Conservation (phyloP, 2,329 filamentous ascomycete genomes). For the Fusarium solani-melongenae region DNA sequence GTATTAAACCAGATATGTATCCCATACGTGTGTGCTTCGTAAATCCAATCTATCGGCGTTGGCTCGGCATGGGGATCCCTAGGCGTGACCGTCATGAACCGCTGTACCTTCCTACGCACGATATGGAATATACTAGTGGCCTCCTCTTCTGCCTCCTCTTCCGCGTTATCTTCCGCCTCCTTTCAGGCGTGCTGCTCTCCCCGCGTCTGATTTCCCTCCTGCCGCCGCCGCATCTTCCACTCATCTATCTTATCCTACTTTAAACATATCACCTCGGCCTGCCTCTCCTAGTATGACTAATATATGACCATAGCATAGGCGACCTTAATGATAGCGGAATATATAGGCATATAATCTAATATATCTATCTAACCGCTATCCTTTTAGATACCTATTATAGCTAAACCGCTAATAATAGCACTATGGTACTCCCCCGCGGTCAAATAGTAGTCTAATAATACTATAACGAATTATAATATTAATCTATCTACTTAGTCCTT, state of each 20-base stretch:
- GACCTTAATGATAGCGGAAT: slow-evolving; percentile 30
- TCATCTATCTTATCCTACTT: too few relatives aligned
- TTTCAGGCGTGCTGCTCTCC: too few relatives aligned
- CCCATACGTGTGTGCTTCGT: neutral
- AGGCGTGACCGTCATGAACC: neutral
- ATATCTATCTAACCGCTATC: slow-evolving; percentile 7
- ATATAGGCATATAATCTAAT: slow-evolving; percentile 19
- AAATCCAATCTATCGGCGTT: neutral
- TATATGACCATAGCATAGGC: slow-evolving; percentile 18
- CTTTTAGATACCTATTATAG: neutral
- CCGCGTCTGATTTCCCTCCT: too few relatives aligned
- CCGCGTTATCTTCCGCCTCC: neutral
- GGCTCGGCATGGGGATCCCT: neutral
- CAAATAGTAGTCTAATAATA: neutral
- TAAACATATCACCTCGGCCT: neutral
- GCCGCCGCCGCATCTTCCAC: too few relatives aligned
- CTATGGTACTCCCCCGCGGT: neutral
- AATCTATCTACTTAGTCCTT: too few relatives aligned
- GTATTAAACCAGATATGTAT: neutral
- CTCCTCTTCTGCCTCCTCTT: neutral
- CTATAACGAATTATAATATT: neutral
- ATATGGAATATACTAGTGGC: neutral
- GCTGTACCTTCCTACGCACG: neutral
- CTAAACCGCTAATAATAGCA: neutral
- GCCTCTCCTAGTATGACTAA: slow-evolving; percentile 10